These are phyloP conservation scores for Teunomyces cretensis DNA, from an alignment of 805 yeast genomes.

Conservation along the genomic window DNA sequence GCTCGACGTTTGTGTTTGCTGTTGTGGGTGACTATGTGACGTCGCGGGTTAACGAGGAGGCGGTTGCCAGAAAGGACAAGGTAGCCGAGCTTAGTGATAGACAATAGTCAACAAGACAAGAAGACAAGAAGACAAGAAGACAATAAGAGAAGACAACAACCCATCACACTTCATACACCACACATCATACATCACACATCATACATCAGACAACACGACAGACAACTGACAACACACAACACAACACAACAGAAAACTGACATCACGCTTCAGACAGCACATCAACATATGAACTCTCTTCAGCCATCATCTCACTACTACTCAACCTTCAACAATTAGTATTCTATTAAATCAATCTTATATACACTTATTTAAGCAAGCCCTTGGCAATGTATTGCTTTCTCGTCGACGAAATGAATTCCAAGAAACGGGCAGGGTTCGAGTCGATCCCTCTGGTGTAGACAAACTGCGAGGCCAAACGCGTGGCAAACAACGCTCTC, in stretches of 20 bases:
- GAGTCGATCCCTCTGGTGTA: slow-evolving; percentile 78
- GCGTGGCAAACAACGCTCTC: slow-evolving; percentile 85
- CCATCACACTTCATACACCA: background rate
- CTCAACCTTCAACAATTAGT: too few relatives aligned
- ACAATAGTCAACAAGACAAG: too few relatives aligned
- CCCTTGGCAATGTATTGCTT: slow-evolving; percentile 39
- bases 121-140: too few relatives aligned
- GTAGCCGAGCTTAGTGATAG: slow-evolving; percentile 19
- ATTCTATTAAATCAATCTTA: too few relatives aligned
- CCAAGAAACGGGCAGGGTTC: slow-evolving; percentile 76
- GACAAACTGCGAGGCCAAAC: slow-evolving; percentile 80
- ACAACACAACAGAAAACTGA: background rate
- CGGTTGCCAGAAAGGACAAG: slow-evolving; percentile 30
- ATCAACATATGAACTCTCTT: too few relatives aligned
- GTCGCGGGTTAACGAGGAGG: slow-evolving; percentile 35
- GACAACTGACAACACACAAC: too few relatives aligned
- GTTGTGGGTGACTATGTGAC: slow-evolving; percentile 41
- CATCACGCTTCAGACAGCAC: too few relatives aligned
- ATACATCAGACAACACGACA: too few relatives aligned
- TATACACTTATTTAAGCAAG: slow-evolving; percentile 21
- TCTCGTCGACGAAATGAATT: slow-evolving; percentile 60
- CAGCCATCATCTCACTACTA: too few relatives aligned
- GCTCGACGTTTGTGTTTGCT: slow-evolving; percentile 41
- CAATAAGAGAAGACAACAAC: background rate
- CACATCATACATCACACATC: too few relatives aligned